Conservation (phyloP, 2,329 filamentous ascomycete species). For the Colletotrichum musicola region DNA sequence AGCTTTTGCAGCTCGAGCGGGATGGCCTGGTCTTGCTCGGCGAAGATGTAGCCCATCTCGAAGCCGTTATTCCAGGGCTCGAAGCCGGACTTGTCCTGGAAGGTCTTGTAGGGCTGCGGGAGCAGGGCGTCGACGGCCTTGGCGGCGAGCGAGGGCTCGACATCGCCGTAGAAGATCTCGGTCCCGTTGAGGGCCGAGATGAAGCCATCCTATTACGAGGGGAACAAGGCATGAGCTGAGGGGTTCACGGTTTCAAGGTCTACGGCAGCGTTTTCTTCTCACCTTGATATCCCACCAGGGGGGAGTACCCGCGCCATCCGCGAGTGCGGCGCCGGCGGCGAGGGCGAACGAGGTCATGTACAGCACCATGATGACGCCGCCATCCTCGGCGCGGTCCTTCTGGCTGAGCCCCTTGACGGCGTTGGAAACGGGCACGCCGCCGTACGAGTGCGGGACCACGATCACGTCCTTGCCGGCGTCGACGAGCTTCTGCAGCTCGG, state of each 20-base stretch:
- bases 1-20: constrained; percentile 38
- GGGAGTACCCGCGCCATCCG: constrained; percentile 39
- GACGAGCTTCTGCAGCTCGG: constrained; percentile 43
- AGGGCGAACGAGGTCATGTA: constrained; percentile 51
- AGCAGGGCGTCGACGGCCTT: constrained; percentile 31
- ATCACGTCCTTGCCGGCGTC: constrained; percentile 54
- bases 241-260: not conserved
- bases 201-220: constrained; percentile 23
- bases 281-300: constrained; percentile 44
- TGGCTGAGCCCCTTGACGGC: constrained; percentile 52
- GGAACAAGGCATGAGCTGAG: constrained; percentile 20
- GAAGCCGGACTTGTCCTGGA: constrained; percentile 41
- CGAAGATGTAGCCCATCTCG: constrained; percentile 43
- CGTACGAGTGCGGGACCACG: constrained; percentile 57
- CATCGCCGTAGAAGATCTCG: constrained; percentile 43
- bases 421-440: constrained; percentile 53
- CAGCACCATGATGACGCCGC: constrained; percentile 52
- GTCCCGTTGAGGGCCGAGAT: not conserved
- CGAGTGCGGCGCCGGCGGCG: constrained; percentile 41
- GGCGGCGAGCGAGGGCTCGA: constrained; percentile 33
- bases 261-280: constrained; percentile 2
- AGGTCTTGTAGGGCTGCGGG: constrained; percentile 27
- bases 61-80: constrained; percentile 46
- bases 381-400: constrained; percentile 48
- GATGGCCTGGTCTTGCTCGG: constrained; percentile 43